A percentile compares a stretch with the other conserved stretches of the same genome.
Conservation (phyloP, 2,329 filamentous ascomycete genomes). For the Colletotrichum sp. region DNA sequence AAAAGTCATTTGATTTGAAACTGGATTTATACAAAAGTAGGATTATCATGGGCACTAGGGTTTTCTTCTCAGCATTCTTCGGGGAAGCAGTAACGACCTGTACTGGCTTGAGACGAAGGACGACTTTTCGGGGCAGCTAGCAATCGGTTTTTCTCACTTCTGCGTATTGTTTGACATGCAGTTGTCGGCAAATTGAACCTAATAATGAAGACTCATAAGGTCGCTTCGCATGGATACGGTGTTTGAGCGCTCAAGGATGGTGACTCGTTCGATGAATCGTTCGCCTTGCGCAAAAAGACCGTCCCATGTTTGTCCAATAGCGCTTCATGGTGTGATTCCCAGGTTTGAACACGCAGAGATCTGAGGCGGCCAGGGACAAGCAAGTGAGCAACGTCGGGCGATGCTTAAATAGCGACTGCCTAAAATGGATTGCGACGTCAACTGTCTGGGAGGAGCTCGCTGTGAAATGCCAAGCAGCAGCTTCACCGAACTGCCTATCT, state of each 20-base stretch:
- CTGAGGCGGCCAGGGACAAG: not conserved
- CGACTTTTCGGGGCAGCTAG: not conserved
- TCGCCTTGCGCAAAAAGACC: not conserved
- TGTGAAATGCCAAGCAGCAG: not conserved
- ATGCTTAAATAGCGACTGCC: not conserved
- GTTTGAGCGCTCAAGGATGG: not conserved
- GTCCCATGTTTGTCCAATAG: not conserved
- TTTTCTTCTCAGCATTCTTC: not conserved
- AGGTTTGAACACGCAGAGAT: not conserved
- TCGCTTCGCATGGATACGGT: not conserved
- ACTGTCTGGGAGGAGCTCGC: not conserved
- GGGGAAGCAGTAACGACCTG: not conserved
- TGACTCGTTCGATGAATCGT: not conserved
- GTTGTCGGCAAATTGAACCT: not conserved
- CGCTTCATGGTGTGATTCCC: not conserved
- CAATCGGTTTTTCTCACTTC: not conserved
- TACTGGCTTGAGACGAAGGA: not conserved
- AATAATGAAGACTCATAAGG: not conserved
- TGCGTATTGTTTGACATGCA: not conserved
- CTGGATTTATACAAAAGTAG: not conserved
- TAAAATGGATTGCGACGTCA: not conserved
- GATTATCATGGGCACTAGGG: not conserved
- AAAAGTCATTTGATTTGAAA: conserved; percentile 1
- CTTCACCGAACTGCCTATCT: not conserved
- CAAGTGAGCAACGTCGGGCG: not conserved